A percentile compares a stretch with the other conserved stretches of the same genome.
These are phyloP conservation scores for Remersonia thermophila DNA, from an alignment of 2,329 filamentous ascomycete species.

Conservation along the genomic window DNA sequence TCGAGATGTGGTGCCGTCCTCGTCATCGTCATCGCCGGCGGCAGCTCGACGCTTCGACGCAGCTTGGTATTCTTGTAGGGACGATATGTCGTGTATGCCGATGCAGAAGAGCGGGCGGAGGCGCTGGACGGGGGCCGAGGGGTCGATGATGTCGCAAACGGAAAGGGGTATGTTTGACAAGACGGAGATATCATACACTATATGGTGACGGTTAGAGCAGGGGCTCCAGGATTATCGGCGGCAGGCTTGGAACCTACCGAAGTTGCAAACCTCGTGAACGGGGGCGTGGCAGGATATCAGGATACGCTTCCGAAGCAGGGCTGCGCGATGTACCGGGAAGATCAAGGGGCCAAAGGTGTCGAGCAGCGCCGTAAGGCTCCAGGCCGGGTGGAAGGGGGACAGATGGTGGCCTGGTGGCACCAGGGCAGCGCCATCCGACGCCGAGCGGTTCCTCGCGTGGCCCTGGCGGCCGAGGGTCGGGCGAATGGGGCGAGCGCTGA, in stretches of 20 bases:
- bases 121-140: constrained; percentile 48
- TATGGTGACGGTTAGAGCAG: constrained; percentile 4
- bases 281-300: constrained; percentile 77
- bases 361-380: constrained; percentile 65
- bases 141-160: constrained; percentile 55
- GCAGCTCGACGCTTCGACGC: constrained; percentile 13
- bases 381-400: constrained; percentile 71
- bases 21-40: constrained; percentile 20
- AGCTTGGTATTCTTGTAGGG: constrained; percentile 49
- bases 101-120: constrained; percentile 81
- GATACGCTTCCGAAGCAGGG: constrained; percentile 75
- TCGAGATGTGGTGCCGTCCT: constrained; percentile 23
- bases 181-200: constrained; percentile 90
- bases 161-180: constrained; percentile 76
- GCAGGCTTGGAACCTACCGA: constrained; percentile 45
- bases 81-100: constrained; percentile 83
- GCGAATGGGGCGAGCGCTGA: constrained; percentile 31
- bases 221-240: too few species aligned
- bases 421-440: constrained; percentile 48
- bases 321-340: constrained; percentile 81
- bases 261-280: constrained; percentile 76
- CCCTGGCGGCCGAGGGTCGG: constrained; percentile 25
- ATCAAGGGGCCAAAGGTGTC: constrained; percentile 81
- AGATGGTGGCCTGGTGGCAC: constrained; percentile 52
- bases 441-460: constrained; percentile 46